phyloP scores from a whole-genome alignment of 202 grass and related monocot genomes.

The Panicum virgatum region DNA sequence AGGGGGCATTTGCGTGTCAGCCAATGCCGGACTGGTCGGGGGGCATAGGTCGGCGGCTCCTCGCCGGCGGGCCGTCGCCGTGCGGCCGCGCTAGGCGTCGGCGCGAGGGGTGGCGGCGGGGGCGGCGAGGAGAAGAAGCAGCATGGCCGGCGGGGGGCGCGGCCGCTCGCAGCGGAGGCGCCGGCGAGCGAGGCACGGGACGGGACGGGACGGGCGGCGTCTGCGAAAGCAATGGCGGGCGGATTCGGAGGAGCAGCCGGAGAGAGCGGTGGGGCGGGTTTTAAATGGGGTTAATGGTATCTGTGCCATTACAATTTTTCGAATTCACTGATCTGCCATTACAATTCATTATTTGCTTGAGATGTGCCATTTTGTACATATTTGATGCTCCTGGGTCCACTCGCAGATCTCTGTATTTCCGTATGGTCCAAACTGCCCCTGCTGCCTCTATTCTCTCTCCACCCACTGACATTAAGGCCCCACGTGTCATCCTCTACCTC shows the following conservation, averaged over 20 bases:
- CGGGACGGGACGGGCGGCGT: not conserved
- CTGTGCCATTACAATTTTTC: no score
- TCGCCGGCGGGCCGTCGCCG: slow-evolving; percentile 37
- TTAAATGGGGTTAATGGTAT: no score
- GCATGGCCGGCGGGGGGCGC: slow-evolving; percentile 17
- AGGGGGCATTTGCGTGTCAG: slow-evolving; percentile 47
- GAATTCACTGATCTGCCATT: no score
- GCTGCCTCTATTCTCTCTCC: no score
- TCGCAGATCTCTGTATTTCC: no score
- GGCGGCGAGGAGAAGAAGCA: no score
- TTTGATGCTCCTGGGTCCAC: no score
- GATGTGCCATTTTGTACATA: no score
- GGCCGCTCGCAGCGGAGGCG: not conserved
- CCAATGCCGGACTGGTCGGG: slow-evolving; percentile 66
- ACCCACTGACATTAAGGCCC: no score
- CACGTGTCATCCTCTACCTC: no score
- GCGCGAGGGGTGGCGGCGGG: not conserved
- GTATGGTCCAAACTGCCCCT: no score
- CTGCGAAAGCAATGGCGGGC: slow-evolving; percentile 37
- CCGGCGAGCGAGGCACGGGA: not conserved
- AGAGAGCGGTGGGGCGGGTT: slow-evolving; percentile 26
- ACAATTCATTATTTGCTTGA: no score
- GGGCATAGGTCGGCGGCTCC: slow-evolving; percentile 45
- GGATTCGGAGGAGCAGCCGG: not conserved
- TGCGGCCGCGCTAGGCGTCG: slow-evolving; percentile 30